Percentiles rank a stretch among this genome's conserved stretches.
Conservation (phyloP, 2,329 filamentous ascomycete genomes). For the Fusarium cicatricum region DNA sequence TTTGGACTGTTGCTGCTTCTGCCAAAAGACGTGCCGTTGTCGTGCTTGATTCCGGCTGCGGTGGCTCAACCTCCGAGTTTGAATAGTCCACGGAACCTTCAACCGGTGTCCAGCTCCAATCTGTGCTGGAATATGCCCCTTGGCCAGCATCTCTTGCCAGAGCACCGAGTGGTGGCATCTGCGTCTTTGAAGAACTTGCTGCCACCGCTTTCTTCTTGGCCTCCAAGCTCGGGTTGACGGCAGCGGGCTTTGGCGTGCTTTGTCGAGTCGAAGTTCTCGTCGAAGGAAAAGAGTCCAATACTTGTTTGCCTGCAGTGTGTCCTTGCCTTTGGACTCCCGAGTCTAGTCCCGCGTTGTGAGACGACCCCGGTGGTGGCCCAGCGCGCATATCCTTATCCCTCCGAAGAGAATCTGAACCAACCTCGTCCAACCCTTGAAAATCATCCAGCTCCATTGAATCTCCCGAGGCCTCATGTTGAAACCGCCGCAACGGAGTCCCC, state of each 20-base stretch:
- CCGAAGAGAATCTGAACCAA: neutral
- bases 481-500: conserved; percentile 40
- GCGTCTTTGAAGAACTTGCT: neutral
- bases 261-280: conserved; percentile 6
- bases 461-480: conserved; percentile 34
- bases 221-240: neutral
- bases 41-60: neutral
- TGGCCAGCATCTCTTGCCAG: neutral
- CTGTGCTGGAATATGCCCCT: neutral
- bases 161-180: neutral
- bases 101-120: conserved; percentile 6
- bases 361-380: neutral
- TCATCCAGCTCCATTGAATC: conserved; percentile 9
- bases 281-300: conserved; percentile 9
- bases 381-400: neutral
- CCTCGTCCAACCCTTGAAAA: conserved; percentile 1
- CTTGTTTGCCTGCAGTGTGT: neutral
- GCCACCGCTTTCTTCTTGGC: conserved; percentile 11
- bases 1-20: conserved; percentile 7
- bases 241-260: conserved; percentile 12
- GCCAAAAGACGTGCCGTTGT: neutral
- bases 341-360: neutral
- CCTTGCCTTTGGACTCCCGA: conserved; percentile 1
- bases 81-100: conserved; percentile 9
- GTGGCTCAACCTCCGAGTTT: conserved; percentile 13